Percentiles rank a stretch among this genome's conserved stretches.
Conservation (phyloP, 2,329 filamentous ascomycete species). For the Verticillium longisporum region DNA sequence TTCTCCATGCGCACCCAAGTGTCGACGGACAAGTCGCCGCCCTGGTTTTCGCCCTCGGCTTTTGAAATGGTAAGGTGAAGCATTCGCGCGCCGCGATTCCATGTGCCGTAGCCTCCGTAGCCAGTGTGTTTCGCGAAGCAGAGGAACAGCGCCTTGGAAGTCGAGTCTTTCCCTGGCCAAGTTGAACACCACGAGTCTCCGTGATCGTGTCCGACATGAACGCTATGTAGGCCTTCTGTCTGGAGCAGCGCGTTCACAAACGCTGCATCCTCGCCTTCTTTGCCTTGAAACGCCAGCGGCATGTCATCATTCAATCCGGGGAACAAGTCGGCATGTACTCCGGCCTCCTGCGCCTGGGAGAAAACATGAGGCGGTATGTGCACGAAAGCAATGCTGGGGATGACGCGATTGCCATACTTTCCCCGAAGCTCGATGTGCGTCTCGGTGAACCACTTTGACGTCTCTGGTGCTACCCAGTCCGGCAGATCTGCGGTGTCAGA, state of each 20-base stretch:
- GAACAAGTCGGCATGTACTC: constrained; percentile 25
- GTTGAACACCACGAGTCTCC: constrained; percentile 36
- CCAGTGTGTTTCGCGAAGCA: constrained; percentile 62
- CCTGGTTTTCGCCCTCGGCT: constrained; percentile 21
- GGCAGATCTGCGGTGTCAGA: constrained; percentile 28
- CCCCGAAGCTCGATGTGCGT: constrained; percentile 17
- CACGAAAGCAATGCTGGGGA: constrained; percentile 13
- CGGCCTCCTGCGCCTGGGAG: constrained; percentile 8
- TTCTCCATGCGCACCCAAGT: constrained; percentile 58
- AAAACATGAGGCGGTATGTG: constrained; percentile 13
- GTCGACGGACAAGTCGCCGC: constrained; percentile 34
- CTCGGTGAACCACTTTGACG: constrained; percentile 35
- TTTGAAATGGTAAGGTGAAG: constrained; percentile 12
- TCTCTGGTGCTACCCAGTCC: constrained; percentile 36
- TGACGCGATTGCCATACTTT: constrained; percentile 8
- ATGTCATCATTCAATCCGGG: constrained; percentile 19
- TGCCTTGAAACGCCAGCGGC: constrained; percentile 21
- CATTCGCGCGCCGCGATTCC: constrained; percentile 50
- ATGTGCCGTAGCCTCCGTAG: constrained; percentile 63
- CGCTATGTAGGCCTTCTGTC: constrained; percentile 36
- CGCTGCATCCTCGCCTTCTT: constrained; percentile 30
- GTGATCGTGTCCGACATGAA: constrained; percentile 54
- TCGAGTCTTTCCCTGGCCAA: constrained; percentile 12
- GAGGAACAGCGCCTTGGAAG: constrained; percentile 20
- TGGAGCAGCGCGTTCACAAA: constrained; percentile 46